These are phyloP conservation scores for Cardamine chenopodiifolia DNA, from an alignment of 345 rosid species.

Conservation along the genomic window DNA sequence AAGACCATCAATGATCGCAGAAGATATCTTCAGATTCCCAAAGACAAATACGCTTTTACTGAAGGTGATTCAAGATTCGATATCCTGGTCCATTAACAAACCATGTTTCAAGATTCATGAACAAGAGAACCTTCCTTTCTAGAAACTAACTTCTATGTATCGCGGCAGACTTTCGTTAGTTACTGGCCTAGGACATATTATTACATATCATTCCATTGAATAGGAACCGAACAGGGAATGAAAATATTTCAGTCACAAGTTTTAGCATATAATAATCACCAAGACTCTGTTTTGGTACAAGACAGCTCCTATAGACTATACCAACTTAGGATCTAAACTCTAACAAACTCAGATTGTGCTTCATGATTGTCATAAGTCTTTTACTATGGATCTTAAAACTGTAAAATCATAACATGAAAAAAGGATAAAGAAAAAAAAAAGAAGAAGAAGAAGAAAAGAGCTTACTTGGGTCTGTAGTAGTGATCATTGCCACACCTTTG, in stretches of 20 bases:
- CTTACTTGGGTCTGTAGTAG: constrained; percentile 98
- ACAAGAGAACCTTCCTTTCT: constrained; percentile 6
- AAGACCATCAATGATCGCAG: neutral
- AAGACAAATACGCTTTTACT: neutral
- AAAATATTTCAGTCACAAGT: neutral
- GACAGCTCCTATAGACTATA: neutral
- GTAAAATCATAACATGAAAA: constrained; percentile 10
- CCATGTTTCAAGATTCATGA: neutral
- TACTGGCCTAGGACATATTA: neutral
- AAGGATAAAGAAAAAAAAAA: no score
- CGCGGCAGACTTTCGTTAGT: neutral
- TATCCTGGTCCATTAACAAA: neutral
- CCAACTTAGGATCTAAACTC: no score
- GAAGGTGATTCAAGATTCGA: neutral
- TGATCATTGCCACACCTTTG: constrained; percentile 93
- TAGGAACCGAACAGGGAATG: neutral
- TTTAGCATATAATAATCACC: neutral
- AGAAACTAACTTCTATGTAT: neutral
- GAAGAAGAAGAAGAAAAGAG: neutral
- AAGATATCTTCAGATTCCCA: neutral
- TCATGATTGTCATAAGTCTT: neutral
- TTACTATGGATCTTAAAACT: neutral
- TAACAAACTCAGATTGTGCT: neutral
- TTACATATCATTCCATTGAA: neutral
- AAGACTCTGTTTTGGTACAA: neutral